phyloP scores from a whole-genome alignment of 805 yeast species.

The Lipomyces starkeyi region DNA sequence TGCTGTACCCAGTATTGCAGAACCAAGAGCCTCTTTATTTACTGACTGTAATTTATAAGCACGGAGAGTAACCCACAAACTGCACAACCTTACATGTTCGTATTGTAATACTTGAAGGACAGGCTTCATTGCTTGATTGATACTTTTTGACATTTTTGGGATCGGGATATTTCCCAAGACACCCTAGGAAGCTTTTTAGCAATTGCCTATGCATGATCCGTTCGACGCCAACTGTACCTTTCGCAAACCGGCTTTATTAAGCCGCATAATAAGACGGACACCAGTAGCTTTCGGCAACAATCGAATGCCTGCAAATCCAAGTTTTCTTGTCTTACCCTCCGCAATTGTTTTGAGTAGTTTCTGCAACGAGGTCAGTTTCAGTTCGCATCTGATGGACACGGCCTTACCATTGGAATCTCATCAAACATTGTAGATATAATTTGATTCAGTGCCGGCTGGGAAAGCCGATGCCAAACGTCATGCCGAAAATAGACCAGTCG shows the following conservation, averaged over 20 bases:
- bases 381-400: slow-evolving; percentile 47
- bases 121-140: slow-evolving; percentile 38
- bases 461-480: slow-evolving; percentile 57
- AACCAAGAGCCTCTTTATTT: slow-evolving; percentile 4
- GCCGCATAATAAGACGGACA: slow-evolving; percentile 34
- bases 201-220: too few species aligned
- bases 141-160: slow-evolving; percentile 27
- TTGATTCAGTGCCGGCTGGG: slow-evolving; percentile 51
- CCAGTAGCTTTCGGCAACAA: slow-evolving; percentile 35
- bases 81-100: slow-evolving; percentile 10
- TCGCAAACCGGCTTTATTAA: slow-evolving; percentile 15
- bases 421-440: slow-evolving; percentile 26
- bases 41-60: neutral
- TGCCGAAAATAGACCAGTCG: slow-evolving; percentile 61
- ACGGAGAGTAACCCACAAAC: neutral
- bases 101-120: slow-evolving; percentile 26
- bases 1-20: slow-evolving; percentile 26
- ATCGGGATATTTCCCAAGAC: slow-evolving; percentile 20
- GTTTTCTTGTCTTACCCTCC: slow-evolving; percentile 53
- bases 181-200: slow-evolving; percentile 16
- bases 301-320: slow-evolving; percentile 48
- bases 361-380: slow-evolving; percentile 7
- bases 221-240: slow-evolving; percentile 5
- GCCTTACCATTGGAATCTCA: slow-evolving; percentile 13
- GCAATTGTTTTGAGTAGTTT: slow-evolving; percentile 40